Conservation (phyloP, 768 basidiomycete species). For the Lactifluus hygrophoroides region DNA sequence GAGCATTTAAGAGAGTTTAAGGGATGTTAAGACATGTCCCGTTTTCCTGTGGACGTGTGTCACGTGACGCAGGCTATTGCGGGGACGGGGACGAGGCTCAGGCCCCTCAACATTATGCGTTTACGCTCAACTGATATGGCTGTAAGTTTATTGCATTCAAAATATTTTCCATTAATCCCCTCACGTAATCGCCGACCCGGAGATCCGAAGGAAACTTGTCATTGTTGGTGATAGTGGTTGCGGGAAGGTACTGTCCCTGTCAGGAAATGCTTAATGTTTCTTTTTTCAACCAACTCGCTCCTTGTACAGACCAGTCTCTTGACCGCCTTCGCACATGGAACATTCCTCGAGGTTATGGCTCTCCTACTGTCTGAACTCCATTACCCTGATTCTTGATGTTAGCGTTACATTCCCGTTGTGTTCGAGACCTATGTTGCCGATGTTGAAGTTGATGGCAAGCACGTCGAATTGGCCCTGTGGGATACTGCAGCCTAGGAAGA, state of each 20-base stretch:
- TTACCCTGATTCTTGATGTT: not conserved
- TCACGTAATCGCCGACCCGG: slow-evolving; percentile 70
- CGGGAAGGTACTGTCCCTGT: slow-evolving; percentile 59
- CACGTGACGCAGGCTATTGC: no score
- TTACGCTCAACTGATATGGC: no score
- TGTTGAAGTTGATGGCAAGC: slow-evolving; percentile 96
- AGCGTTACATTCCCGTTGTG: slow-evolving; percentile 99
- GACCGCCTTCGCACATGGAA: slow-evolving; percentile 95
- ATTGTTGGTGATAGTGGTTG: slow-evolving; percentile 99
- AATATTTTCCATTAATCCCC: not conserved
- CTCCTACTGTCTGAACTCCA: no score
- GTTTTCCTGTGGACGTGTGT: no score
- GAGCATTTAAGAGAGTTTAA: no score
- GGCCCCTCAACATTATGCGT: no score
- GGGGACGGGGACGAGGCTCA: no score
- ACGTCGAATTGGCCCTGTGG: slow-evolving; percentile 96
- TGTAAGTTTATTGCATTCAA: no score
- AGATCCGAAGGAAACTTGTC: slow-evolving; percentile 97
- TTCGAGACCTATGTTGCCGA: slow-evolving; percentile 99
- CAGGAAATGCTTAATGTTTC: no score
- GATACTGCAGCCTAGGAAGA: no score
- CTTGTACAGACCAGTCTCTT: slow-evolving; percentile 50
- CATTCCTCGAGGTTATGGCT: slow-evolving; percentile 76
- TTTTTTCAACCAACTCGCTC: no score
- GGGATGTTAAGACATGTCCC: no score